These are phyloP conservation scores for Adenanthera pavonina DNA, from an alignment of 306 rosid species.

Conservation along the genomic window DNA sequence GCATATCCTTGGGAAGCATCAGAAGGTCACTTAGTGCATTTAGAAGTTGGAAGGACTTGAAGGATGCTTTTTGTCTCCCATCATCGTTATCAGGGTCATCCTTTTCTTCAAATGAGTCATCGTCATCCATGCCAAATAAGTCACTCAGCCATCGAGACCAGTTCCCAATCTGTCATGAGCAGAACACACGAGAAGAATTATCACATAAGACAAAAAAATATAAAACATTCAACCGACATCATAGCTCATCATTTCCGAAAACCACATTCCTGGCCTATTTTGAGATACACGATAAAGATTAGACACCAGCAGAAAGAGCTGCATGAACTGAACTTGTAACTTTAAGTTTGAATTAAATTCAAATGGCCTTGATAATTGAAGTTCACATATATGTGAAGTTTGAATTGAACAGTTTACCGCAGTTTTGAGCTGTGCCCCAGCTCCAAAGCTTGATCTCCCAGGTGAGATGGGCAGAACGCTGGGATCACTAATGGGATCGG, in stretches of 20 bases:
- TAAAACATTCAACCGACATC: background rate
- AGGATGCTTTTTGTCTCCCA: constrained; percentile 59
- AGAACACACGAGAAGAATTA: constrained; percentile 27
- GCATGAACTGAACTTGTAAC: constrained; percentile 7
- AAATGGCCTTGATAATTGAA: background rate
- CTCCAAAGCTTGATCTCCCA: constrained; percentile 87
- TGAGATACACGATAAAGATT: constrained; percentile 6
- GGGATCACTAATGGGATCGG: constrained; percentile 89
- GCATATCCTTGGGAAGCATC: constrained; percentile 99
- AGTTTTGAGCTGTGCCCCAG: constrained; percentile 92
- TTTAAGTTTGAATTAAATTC: constrained; percentile 22
- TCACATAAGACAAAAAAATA: background rate
- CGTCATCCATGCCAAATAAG: constrained; percentile 79
- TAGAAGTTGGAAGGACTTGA: constrained; percentile 85
- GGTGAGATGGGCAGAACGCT: constrained; percentile 83
- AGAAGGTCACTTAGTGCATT: constrained; percentile 93
- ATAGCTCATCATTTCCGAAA: background rate
- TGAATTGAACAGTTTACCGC: constrained; percentile 62
- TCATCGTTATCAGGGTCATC: constrained; percentile 47
- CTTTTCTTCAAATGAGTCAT: constrained; percentile 57
- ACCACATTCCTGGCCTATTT: constrained; percentile 11
- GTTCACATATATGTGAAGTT: constrained; percentile 5
- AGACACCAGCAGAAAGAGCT: constrained; percentile 18
- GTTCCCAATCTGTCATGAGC: constrained; percentile 79
- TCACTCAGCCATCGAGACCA: constrained; percentile 97